A percentile compares a stretch with the other conserved stretches of the same genome.
Evolutionary conservation across 495 filamentous ascomycete genomes (phyloP).

Genomic region (Arthonia radiata): DNA sequence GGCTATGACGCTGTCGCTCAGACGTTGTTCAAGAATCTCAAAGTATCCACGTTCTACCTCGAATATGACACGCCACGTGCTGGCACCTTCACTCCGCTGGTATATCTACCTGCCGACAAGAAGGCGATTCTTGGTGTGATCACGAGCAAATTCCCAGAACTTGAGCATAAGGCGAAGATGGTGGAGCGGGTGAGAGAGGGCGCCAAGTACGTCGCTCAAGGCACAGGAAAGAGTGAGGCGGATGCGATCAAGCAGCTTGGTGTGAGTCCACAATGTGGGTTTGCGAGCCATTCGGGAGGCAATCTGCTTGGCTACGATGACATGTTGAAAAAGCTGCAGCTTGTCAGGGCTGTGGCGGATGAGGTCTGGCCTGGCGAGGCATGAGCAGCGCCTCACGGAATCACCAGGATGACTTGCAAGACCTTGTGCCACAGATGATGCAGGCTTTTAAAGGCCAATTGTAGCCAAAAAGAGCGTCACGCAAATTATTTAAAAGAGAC

Average conservation of each 20-base stretch:
- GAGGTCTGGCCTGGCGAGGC: constrained; percentile 48
- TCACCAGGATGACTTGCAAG: too few species aligned
- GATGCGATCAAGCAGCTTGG: constrained; percentile 42
- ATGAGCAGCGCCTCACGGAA: too few species aligned
- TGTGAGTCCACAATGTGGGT: constrained; percentile 61
- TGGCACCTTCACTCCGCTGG: constrained; percentile 58
- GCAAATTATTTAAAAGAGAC: too few species aligned
- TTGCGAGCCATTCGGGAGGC: constrained; percentile 39
- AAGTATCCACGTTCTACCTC: constrained; percentile 59
- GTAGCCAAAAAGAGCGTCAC: too few species aligned
- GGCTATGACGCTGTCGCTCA: constrained; percentile 58
- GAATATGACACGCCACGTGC: constrained; percentile 59
- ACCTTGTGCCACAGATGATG: too few species aligned
- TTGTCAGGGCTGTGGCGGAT: constrained; percentile 45
- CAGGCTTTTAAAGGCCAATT: too few species aligned
- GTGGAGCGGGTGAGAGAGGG: constrained; percentile 41
- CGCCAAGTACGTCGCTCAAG: constrained; percentile 46
- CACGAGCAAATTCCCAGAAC: constrained; percentile 43
- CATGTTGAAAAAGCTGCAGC: constrained; percentile 40
- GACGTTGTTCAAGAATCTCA: constrained; percentile 51
- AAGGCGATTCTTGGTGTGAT: constrained; percentile 55
- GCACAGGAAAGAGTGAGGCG: constrained; percentile 28
- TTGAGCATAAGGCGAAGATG: constrained; percentile 53
- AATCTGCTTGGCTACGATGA: constrained; percentile 35
- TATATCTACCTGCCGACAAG: constrained; percentile 43